phyloP scores from a whole-genome alignment of 1,284 basidiomycete species.

The Ganoderma boninense region DNA sequence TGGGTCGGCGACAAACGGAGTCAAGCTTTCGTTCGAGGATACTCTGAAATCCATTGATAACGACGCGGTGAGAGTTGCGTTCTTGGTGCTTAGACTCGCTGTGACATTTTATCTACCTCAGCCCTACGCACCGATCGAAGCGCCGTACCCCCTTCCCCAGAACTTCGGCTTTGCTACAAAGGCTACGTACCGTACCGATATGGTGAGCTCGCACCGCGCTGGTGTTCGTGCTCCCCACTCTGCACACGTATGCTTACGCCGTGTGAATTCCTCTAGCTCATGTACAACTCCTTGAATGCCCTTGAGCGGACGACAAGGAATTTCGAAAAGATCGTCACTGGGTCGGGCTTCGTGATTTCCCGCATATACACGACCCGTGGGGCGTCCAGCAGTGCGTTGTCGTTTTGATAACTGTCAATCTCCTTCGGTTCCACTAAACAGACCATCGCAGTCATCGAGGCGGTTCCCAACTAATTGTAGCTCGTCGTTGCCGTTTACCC shows the following conservation, averaged over 20 bases:
- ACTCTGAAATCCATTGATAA: background rate
- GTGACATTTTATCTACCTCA: background rate
- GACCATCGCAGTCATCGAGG: background rate
- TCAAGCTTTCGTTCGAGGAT: slow-evolving; percentile 4
- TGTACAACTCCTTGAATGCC: slow-evolving; percentile 3
- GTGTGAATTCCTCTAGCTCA: background rate
- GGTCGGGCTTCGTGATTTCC: slow-evolving; percentile 8
- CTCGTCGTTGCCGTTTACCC: no score
- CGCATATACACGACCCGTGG: background rate
- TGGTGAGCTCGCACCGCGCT: background rate
- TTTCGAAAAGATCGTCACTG: slow-evolving; percentile 8
- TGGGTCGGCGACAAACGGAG: background rate
- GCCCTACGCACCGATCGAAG: background rate
- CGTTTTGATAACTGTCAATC: background rate
- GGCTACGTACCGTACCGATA: slow-evolving; percentile 1
- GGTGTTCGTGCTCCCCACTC: no score
- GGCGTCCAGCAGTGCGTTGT: background rate
- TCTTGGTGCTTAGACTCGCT: background rate
- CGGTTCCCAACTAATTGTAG: background rate
- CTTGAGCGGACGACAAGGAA: slow-evolving; percentile 8
- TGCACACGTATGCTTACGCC: background rate
- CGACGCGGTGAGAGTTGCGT: background rate
- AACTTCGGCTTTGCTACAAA: slow-evolving; percentile 11
- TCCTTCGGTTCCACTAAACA: background rate
- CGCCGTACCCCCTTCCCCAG: slow-evolving; percentile 8